A percentile compares a stretch with the other conserved stretches of the same genome.
Conservation (phyloP, 2,329 filamentous ascomycete species). For the Ascocoryne sarcoides region DNA sequence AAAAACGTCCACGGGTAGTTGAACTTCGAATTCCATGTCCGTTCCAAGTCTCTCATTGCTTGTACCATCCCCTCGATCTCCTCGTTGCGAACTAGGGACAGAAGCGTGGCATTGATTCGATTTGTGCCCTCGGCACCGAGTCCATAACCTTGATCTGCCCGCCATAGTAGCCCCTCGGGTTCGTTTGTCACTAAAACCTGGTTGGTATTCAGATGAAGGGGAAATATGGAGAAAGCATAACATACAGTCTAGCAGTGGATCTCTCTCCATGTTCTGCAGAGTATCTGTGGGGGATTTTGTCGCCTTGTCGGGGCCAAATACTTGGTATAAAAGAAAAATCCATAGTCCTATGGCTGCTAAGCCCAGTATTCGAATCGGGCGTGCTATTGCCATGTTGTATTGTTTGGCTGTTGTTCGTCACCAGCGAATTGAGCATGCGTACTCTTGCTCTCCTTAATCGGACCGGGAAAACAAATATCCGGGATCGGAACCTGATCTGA, state of each 20-base stretch:
- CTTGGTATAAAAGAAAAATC: slow-evolving; percentile 69
- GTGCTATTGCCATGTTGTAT: slow-evolving; percentile 69
- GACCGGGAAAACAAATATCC: too few relatives aligned
- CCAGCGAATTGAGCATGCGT: neutral
- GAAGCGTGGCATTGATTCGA: slow-evolving; percentile 86
- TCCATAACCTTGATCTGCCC: slow-evolving; percentile 69
- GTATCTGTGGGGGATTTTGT: slow-evolving; percentile 34
- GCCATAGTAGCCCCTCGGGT: slow-evolving; percentile 66
- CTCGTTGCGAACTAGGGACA: slow-evolving; percentile 86
- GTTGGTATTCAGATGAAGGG: slow-evolving; percentile 7
- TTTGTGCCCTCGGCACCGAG: slow-evolving; percentile 65
- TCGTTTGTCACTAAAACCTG: slow-evolving; percentile 62
- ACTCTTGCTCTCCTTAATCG: too few relatives aligned
- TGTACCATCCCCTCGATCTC: slow-evolving; percentile 77
- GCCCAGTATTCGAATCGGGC: slow-evolving; percentile 72
- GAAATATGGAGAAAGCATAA: neutral
- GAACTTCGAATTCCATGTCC: slow-evolving; percentile 97
- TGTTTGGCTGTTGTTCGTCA: slow-evolving; percentile 1
- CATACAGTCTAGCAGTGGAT: slow-evolving; percentile 80
- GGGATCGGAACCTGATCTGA: too few relatives aligned
- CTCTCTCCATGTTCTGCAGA: slow-evolving; percentile 57
- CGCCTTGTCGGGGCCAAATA: slow-evolving; percentile 51
- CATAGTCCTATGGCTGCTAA: slow-evolving; percentile 63
- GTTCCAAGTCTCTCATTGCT: slow-evolving; percentile 85
- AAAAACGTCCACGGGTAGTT: slow-evolving; percentile 99